Conservation (phyloP, 148 eudicot species). For the Amaranthus hypochondriacus region DNA sequence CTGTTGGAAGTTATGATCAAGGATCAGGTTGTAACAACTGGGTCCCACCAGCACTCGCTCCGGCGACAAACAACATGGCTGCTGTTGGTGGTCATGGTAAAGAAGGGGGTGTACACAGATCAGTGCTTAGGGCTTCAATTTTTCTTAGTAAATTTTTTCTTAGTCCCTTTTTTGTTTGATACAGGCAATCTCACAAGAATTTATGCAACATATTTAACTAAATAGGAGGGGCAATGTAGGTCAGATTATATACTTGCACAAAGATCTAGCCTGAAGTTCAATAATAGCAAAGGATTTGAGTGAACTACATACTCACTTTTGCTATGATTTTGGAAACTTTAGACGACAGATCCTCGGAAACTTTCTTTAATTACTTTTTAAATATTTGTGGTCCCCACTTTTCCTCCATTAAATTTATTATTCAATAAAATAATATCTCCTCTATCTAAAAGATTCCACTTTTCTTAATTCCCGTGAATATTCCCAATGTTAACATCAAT, state of each 20-base stretch:
- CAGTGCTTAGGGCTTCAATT: constrained; percentile 11
- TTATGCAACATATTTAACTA: constrained; percentile 16
- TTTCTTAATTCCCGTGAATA: no score
- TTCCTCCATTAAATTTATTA: no score
- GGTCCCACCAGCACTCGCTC: constrained; percentile 55
- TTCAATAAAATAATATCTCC: no score
- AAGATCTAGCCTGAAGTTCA: constrained; percentile 54
- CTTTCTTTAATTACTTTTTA: background rate
- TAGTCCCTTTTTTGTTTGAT: background rate
- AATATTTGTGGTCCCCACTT: no score
- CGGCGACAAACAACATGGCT: constrained; percentile 31
- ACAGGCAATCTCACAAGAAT: no score
- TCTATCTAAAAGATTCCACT: no score
- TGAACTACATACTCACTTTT: constrained; percentile 18
- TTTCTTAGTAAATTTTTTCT: constrained; percentile 4
- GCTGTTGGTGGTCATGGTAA: constrained; percentile 17
- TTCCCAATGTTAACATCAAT: no score
- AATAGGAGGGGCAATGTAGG: constrained; percentile 23
- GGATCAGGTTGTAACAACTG: constrained; percentile 49
- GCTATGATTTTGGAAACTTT: constrained; percentile 81
- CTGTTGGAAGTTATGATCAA: constrained; percentile 37
- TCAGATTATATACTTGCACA: constrained; percentile 18
- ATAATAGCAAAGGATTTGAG: constrained; percentile 34
- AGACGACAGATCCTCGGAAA: constrained; percentile 56
- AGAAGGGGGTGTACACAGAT: constrained; percentile 1